phyloP scores from a whole-genome alignment of 768 basidiomycete species.

The Jaapia argillacea region DNA sequence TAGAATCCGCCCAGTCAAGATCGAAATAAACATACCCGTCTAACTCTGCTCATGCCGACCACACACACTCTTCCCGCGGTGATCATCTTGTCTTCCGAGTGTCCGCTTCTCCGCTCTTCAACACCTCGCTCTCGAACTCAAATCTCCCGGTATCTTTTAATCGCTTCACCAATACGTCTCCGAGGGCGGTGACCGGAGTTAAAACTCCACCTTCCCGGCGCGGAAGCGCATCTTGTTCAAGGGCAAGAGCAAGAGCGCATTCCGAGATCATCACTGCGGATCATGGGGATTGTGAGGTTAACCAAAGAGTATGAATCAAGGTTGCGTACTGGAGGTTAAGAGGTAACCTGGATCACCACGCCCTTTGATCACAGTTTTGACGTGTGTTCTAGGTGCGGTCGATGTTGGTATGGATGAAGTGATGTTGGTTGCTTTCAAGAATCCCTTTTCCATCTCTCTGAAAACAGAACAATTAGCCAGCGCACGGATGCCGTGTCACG shows the following conservation, averaged over 20 bases:
- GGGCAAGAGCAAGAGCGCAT: slow-evolving; percentile 60
- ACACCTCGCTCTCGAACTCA: slow-evolving; percentile 42
- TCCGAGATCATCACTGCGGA: slow-evolving; percentile 67
- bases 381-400: slow-evolving; percentile 27
- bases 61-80: no score
- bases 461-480: not conserved
- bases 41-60: no score
- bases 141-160: slow-evolving; percentile 49
- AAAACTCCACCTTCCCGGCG: slow-evolving; percentile 61
- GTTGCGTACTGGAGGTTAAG: slow-evolving; percentile 38
- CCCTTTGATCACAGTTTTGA: slow-evolving; percentile 52
- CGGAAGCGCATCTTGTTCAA: slow-evolving; percentile 47
- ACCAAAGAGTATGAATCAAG: slow-evolving; percentile 2
- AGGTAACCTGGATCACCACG: slow-evolving; percentile 74
- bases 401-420: slow-evolving; percentile 46
- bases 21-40: no score
- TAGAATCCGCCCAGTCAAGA: no score
- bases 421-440: slow-evolving; percentile 55
- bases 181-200: slow-evolving; percentile 78
- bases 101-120: slow-evolving; percentile 9
- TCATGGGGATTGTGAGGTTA: slow-evolving; percentile 3
- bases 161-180: slow-evolving; percentile 62
- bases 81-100: slow-evolving; percentile 3
- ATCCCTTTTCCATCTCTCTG: slow-evolving; percentile 53
- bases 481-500: no score